A percentile compares a stretch with the other conserved stretches of the same genome.
Evolutionary conservation across 768 basidiomycete genomes (phyloP).

Genomic region (Sporobolomyces phaffii): DNA sequence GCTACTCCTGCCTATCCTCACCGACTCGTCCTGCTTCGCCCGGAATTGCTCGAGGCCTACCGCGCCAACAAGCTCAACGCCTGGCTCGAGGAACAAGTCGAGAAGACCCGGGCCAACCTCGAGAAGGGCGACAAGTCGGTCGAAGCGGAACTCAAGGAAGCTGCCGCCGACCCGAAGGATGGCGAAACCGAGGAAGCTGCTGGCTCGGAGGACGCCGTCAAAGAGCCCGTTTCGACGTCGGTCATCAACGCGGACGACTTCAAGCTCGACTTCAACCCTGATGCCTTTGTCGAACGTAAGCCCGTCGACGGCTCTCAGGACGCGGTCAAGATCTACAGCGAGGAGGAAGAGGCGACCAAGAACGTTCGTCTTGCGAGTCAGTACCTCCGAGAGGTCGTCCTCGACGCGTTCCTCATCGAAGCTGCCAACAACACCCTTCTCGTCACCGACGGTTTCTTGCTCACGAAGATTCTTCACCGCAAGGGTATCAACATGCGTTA

Average conservation of each 20-base stretch:
- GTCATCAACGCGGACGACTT: constrained; percentile 48
- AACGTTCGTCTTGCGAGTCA: constrained; percentile 50
- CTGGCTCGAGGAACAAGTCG: constrained; percentile 45
- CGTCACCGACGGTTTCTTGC: constrained; percentile 47
- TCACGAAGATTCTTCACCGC: constrained; percentile 47
- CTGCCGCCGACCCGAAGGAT: constrained; percentile 34
- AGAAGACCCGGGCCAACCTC: constrained; percentile 39
- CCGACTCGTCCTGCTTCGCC: constrained; percentile 49
- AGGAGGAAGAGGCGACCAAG: constrained; percentile 47
- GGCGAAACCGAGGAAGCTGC: constrained; percentile 8
- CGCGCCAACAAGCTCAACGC: constrained; percentile 49
- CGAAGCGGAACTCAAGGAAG: constrained; percentile 42
- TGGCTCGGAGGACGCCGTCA: constrained; percentile 17
- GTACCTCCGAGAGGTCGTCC: constrained; percentile 47
- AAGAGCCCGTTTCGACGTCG: constrained; percentile 41
- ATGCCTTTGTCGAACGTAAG: constrained; percentile 49
- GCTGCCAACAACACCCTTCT: constrained; percentile 43
- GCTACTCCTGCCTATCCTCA: constrained; percentile 46
- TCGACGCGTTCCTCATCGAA: constrained; percentile 46
- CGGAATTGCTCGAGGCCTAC: constrained; percentile 50
- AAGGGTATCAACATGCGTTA: constrained; percentile 53
- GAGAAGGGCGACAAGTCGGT: constrained; percentile 37
- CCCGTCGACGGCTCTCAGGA: constrained; percentile 26
- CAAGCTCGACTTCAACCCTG: constrained; percentile 49
- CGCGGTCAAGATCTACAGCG: constrained; percentile 41